Evolutionary conservation across 1,284 basidiomycete genomes (phyloP).

Genomic region (Blastosporella zonata): DNA sequence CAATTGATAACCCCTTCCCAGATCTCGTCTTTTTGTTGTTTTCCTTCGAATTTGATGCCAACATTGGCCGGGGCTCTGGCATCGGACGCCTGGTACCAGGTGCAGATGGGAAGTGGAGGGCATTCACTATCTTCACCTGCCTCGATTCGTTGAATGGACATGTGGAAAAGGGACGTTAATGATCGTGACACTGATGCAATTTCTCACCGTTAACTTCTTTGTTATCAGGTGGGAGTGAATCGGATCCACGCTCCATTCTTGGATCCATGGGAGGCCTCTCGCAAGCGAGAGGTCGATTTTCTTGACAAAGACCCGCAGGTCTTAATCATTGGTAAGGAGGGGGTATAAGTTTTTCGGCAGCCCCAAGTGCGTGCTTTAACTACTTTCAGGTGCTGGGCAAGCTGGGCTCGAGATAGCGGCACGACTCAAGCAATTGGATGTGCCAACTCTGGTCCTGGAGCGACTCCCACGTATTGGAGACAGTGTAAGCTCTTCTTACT

Average conservation of each 20-base stretch:
- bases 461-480: conserved; percentile 51
- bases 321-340: conserved; percentile 39
- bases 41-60: conserved; percentile 54
- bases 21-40: conserved; percentile 56
- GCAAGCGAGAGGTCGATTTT: conserved; percentile 37
- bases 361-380: background rate
- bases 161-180: conserved; percentile 8
- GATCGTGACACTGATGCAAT: background rate
- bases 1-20: conserved; percentile 41
- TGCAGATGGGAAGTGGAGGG: conserved; percentile 47
- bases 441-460: conserved; percentile 55
- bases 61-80: conserved; percentile 45
- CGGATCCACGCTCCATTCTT: conserved; percentile 1
- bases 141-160: conserved; percentile 11
- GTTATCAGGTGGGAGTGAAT: conserved; percentile 13
- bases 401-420: conserved; percentile 61
- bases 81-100: conserved; percentile 54
- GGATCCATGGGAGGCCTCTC: conserved; percentile 29
- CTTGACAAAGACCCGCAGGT: conserved; percentile 40
- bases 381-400: conserved; percentile 55
- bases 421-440: conserved; percentile 51
- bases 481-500: conserved; percentile 19
- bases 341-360: background rate
- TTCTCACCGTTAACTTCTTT: background rate
- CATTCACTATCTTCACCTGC: conserved; percentile 41